Percentiles rank a stretch among this genome's conserved stretches.
These are phyloP conservation scores for Camelina hispida DNA, from an alignment of 345 rosid genomes.

Conservation along the genomic window DNA sequence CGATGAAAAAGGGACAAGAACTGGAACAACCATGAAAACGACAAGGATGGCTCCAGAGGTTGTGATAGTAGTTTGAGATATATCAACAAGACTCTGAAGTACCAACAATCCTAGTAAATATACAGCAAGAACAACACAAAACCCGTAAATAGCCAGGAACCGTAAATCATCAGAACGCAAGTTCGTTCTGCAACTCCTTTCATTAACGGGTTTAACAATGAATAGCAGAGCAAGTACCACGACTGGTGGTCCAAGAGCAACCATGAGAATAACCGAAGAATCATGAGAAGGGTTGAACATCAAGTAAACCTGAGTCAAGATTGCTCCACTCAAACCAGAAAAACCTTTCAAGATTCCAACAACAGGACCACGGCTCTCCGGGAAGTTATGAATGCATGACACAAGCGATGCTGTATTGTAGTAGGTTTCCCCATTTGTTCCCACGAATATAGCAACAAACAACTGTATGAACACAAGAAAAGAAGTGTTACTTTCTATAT, in stretches of 20 bases:
- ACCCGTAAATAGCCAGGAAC: constrained; percentile 55
- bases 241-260: constrained; percentile 74
- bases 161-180: constrained; percentile 56
- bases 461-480: constrained; percentile 52
- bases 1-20: constrained; percentile 58
- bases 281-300: constrained; percentile 64
- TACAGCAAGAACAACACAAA: constrained; percentile 69
- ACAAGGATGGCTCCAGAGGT: constrained; percentile 56
- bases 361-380: constrained; percentile 76
- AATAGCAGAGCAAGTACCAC: constrained; percentile 68
- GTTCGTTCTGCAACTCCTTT: constrained; percentile 59
- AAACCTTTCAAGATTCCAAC: constrained; percentile 91
- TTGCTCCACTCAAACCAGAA: constrained; percentile 93
- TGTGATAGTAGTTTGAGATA: constrained; percentile 51
- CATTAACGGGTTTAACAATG: constrained; percentile 65
- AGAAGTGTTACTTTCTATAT: neutral
- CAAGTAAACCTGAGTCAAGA: constrained; percentile 74
- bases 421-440: constrained; percentile 91
- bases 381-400: constrained; percentile 89
- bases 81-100: constrained; percentile 61
- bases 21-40: constrained; percentile 57
- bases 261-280: constrained; percentile 72
- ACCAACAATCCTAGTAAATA: constrained; percentile 72
- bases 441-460: constrained; percentile 69
- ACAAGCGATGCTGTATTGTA: constrained; percentile 82